Evolutionary conservation across 108 stramenopile genomes (phyloP).

Genomic region (Schizochytrium sp.): DNA sequence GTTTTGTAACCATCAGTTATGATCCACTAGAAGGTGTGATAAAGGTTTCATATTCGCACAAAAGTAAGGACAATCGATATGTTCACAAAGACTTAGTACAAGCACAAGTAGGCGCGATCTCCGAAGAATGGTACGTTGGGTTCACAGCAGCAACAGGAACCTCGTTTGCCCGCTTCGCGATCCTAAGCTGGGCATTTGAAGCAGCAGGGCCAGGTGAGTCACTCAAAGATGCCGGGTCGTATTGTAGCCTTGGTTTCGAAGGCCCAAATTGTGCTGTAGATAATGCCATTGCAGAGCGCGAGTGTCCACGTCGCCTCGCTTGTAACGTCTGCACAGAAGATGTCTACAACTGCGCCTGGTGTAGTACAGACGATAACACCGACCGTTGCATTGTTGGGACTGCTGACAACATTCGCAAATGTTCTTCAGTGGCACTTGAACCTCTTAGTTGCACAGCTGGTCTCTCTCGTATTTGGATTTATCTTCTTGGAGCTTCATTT

Average conservation of each 20-base stretch:
- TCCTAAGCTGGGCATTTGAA: conserved; percentile 41
- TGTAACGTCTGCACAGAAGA: conserved; percentile 49
- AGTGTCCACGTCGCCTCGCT: conserved; percentile 33
- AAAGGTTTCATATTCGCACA: conserved; percentile 26
- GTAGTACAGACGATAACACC: neutral
- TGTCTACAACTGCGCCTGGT: conserved; percentile 59
- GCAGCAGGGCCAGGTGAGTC: neutral
- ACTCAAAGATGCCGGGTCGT: neutral
- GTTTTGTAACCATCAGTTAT: conserved; percentile 24
- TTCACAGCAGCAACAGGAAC: conserved; percentile 44
- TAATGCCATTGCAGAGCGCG: conserved; percentile 25
- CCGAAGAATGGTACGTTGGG: conserved; percentile 30
- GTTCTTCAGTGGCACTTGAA: conserved; percentile 31
- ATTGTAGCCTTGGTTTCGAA: conserved; percentile 4
- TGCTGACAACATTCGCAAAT: conserved; percentile 13
- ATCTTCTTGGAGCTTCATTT: conserved; percentile 14
- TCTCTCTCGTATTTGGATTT: conserved; percentile 51
- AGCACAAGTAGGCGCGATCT: neutral
- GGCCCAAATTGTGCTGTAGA: conserved; percentile 11
- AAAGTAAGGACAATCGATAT: neutral
- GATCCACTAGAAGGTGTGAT: neutral
- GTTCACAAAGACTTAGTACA: neutral
- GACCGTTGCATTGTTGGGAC: conserved; percentile 26
- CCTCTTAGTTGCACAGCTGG: conserved; percentile 39
- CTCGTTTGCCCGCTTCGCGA: conserved; percentile 41